A percentile compares a stretch with the other conserved stretches of the same genome.
phyloP scores from a whole-genome alignment of 208 protist species.

The Vickermania spadyakhi region DNA sequence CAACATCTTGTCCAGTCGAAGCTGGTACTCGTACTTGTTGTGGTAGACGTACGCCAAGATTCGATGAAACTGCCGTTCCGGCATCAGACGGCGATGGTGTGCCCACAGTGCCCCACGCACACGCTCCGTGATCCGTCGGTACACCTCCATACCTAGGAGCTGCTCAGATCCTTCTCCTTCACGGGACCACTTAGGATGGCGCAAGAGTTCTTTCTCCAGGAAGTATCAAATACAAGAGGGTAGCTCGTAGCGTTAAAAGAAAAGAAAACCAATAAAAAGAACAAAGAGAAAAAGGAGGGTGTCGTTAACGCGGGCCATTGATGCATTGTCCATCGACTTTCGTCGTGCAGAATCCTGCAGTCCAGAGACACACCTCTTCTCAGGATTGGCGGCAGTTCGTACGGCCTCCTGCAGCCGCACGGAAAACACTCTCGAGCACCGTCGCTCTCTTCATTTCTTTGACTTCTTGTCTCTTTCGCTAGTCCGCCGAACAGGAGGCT shows the following conservation, averaged over 20 bases:
- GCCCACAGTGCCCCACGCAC: slow-evolving; percentile 87
- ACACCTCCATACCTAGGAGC: slow-evolving; percentile 91
- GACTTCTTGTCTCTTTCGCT: too few species aligned
- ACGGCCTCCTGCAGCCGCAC: too few species aligned
- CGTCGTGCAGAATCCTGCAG: too few species aligned
- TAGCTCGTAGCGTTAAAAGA: slow-evolving; percentile 5
- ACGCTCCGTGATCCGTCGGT: slow-evolving; percentile 81
- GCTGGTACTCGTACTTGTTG: slow-evolving; percentile 92
- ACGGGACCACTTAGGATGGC: not conserved
- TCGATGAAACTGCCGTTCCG: slow-evolving; percentile 86
- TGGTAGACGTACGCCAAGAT: slow-evolving; percentile 91
- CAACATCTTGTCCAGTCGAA: slow-evolving; percentile 86
- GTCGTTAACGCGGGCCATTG: too few species aligned
- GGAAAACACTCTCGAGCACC: too few species aligned
- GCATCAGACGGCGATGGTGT: slow-evolving; percentile 86
- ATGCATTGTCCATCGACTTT: too few species aligned
- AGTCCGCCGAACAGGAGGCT: too few species aligned
- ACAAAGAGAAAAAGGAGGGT: too few species aligned
- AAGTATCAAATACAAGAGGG: slow-evolving; percentile 4
- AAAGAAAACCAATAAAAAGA: slow-evolving; percentile 5
- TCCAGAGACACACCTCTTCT: too few species aligned
- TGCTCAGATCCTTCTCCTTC: slow-evolving; percentile 4
- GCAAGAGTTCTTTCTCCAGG: not conserved
- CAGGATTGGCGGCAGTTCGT: too few species aligned
- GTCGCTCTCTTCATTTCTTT: too few species aligned